These are phyloP conservation scores for Neopestalotiopsis clavispora DNA, from an alignment of 2,329 filamentous ascomycete species.

Conservation along the genomic window DNA sequence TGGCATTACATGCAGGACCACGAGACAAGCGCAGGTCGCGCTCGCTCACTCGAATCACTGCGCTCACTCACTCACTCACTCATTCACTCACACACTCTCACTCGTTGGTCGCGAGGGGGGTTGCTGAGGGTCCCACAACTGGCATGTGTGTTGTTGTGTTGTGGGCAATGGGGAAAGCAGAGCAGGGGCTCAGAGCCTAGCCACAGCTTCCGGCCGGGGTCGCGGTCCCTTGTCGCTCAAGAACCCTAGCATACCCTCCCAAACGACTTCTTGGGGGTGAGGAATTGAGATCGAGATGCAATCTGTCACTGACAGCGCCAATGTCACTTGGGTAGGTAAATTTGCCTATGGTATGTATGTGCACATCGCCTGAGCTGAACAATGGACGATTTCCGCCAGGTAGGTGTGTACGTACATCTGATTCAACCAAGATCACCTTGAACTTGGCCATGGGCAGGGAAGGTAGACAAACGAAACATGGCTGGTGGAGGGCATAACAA, in stretches of 20 bases:
- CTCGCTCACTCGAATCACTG: background rate
- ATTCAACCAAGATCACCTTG: background rate
- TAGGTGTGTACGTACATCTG: background rate
- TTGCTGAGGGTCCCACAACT: background rate
- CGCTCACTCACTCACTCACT: background rate
- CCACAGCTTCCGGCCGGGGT: background rate
- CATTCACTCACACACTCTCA: background rate
- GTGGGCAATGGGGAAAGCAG: background rate
- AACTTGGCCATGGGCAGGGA: background rate
- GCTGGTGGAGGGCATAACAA: conserved; percentile 9
- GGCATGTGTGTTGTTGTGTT: background rate
- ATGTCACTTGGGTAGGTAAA: conserved; percentile 9
- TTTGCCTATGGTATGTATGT: background rate
- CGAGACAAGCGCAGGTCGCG: conserved; percentile 7
- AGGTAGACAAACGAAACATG: background rate
- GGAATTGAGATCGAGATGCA: conserved; percentile 7
- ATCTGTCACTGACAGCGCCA: conserved; percentile 3
- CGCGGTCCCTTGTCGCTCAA: background rate
- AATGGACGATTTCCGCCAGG: background rate
- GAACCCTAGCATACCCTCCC: conserved; percentile 8
- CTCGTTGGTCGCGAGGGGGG: conserved; percentile 1
- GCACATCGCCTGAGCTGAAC: background rate
- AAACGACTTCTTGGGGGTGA: background rate
- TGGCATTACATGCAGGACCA: conserved; percentile 13
- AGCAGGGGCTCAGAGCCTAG: conserved; percentile 1